These are phyloP conservation scores for Clonostachys sp. DNA, from an alignment of 2,329 filamentous ascomycete species.

Conservation along the genomic window DNA sequence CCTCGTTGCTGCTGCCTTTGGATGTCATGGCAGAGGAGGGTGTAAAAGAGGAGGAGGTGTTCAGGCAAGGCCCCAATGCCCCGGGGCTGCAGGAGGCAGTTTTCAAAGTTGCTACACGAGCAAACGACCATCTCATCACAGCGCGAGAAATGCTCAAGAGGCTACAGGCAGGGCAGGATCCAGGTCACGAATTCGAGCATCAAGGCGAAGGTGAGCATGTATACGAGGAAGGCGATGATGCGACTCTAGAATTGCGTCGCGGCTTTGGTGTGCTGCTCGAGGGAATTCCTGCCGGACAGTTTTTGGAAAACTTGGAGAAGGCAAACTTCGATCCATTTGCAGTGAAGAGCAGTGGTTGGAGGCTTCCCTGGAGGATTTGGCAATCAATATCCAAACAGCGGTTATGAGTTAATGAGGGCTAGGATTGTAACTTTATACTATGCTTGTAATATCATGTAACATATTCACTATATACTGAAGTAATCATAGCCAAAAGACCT, in stretches of 20 bases:
- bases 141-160: conserved; percentile 87
- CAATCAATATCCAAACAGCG: conserved; percentile 42
- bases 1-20: conserved; percentile 71
- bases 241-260: conserved; percentile 41
- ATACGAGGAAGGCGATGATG: conserved; percentile 31
- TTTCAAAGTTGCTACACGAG: conserved; percentile 86
- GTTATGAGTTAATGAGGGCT: conserved; percentile 26
- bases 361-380: conserved; percentile 73
- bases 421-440: neutral
- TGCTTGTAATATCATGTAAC: conserved; percentile 27
- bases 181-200: conserved; percentile 88
- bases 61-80: conserved; percentile 73
- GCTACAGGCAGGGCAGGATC: conserved; percentile 65
- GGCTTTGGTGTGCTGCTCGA: conserved; percentile 80
- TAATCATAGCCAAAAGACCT: too few species aligned
- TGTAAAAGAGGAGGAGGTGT: conserved; percentile 84
- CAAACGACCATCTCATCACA: conserved; percentile 93
- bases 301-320: conserved; percentile 72
- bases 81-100: conserved; percentile 82
- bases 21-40: conserved; percentile 83
- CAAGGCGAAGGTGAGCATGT: conserved; percentile 67
- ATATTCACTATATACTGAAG: neutral
- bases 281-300: conserved; percentile 71
- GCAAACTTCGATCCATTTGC: conserved; percentile 81
- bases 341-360: conserved; percentile 65